Percentiles rank a stretch among this genome's conserved stretches.
Conservation (phyloP, 345 rosid genomes). For the Linum lewisii region DNA sequence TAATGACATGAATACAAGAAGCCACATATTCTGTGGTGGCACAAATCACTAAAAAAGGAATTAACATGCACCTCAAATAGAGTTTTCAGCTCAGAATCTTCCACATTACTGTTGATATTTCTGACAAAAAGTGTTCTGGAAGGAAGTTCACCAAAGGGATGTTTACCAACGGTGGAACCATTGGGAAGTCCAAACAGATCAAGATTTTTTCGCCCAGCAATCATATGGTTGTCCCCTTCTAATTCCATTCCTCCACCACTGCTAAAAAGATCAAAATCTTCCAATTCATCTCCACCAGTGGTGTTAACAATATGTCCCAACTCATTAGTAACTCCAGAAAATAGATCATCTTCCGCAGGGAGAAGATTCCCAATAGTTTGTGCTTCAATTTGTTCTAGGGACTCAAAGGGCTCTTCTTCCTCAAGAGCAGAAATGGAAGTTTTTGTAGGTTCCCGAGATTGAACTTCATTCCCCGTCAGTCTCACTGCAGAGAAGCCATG, state of each 20-base stretch:
- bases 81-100: conserved; percentile 69
- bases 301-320: conserved; percentile 32
- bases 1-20: conserved; percentile 2
- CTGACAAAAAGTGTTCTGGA: conserved; percentile 84
- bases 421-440: not conserved
- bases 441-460: not conserved
- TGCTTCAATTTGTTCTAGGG: conserved; percentile 77
- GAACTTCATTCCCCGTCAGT: conserved; percentile 1
- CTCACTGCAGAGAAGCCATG: conserved; percentile 5
- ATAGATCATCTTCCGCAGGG: conserved; percentile 86
- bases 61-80: conserved; percentile 69
- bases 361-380: conserved; percentile 86
- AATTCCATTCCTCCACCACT: conserved; percentile 93
- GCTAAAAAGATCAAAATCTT: conserved; percentile 80
- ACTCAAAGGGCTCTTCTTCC: conserved; percentile 58
- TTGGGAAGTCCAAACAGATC: conserved; percentile 31
- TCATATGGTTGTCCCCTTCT: conserved; percentile 48
- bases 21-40: not conserved
- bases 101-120: conserved; percentile 59
- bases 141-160: conserved; percentile 49
- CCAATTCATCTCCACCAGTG: conserved; percentile 39
- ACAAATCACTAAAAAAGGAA: conserved; percentile 2
- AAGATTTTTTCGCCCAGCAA: conserved; percentile 24
- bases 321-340: conserved; percentile 70
- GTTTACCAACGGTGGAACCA: conserved; percentile 44